Percentiles rank a stretch among this genome's conserved stretches.
Evolutionary conservation across 495 filamentous ascomycete species (phyloP).

Genomic region (Penicillium desertorum): DNA sequence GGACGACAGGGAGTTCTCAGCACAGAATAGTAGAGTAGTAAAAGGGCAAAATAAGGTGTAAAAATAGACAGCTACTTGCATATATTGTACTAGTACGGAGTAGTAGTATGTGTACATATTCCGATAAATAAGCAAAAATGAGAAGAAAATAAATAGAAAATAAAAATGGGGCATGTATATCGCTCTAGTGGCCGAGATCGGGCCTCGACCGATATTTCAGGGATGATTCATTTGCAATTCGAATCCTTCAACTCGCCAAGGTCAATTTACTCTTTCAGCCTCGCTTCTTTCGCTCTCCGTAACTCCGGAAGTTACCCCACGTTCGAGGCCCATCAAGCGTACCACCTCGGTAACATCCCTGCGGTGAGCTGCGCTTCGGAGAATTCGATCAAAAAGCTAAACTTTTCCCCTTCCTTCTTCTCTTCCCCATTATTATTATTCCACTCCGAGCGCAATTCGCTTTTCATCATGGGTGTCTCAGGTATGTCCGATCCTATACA

Average conservation of each 20-base stretch:
- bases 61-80: no score
- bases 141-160: background rate
- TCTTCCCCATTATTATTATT: background rate
- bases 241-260: conserved; percentile 7
- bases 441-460: background rate
- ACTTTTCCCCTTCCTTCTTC: background rate
- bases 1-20: no score
- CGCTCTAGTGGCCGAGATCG: conserved; percentile 27
- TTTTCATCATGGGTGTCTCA: conserved; percentile 22
- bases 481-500: conserved; percentile 12
- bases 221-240: conserved; percentile 3
- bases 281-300: background rate
- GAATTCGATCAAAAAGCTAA: conserved; percentile 3
- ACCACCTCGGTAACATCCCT: background rate
- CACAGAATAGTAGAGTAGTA: no score
- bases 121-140: background rate
- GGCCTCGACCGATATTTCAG: conserved; percentile 15
- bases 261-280: background rate
- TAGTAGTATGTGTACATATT: no score
- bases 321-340: background rate
- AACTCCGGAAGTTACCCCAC: background rate
- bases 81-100: no score
- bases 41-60: no score
- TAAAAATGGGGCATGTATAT: background rate
- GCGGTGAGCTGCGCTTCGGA: background rate